Evolutionary conservation across 257 asterid species (phyloP).

Genomic region (Fraxinus quadrangulata): DNA sequence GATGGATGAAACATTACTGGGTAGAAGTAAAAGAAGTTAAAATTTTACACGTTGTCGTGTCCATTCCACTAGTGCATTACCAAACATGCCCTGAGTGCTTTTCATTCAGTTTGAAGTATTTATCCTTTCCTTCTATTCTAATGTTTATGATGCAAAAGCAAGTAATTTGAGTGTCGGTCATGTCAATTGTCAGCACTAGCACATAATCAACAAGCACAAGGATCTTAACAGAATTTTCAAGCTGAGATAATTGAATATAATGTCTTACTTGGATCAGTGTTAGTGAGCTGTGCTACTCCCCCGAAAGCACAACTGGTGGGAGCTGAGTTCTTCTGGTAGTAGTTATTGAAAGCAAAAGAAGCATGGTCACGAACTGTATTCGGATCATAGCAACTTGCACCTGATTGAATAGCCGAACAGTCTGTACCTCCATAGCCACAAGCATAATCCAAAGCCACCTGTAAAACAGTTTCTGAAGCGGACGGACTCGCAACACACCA

Average conservation of each 20-base stretch:
- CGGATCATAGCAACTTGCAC: constrained; percentile 74
- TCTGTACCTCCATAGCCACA: constrained; percentile 97
- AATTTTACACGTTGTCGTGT: not conserved
- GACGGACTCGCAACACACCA: constrained; percentile 84
- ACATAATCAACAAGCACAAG: not conserved
- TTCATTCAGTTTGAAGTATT: not conserved
- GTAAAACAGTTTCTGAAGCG: constrained; percentile 77
- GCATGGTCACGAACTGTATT: constrained; percentile 77
- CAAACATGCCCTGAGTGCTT: no score
- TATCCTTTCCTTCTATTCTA: not conserved
- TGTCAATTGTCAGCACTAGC: not conserved
- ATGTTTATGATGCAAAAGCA: not conserved
- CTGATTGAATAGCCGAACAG: constrained; percentile 76
- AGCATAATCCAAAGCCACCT: constrained; percentile 95
- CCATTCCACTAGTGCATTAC: not conserved
- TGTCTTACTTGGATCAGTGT: constrained; percentile 85
- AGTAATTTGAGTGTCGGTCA: not conserved
- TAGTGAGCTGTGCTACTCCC: constrained; percentile 74
- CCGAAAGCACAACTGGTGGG: constrained; percentile 96
- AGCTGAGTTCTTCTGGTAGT: constrained; percentile 85
- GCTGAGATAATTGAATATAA: not conserved
- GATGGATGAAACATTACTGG: not conserved
- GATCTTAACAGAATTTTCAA: not conserved
- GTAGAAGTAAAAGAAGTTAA: not conserved
- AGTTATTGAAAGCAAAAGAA: constrained; percentile 83